phyloP scores from a whole-genome alignment of 495 filamentous ascomycete genomes.

The Poronia punctata region DNA sequence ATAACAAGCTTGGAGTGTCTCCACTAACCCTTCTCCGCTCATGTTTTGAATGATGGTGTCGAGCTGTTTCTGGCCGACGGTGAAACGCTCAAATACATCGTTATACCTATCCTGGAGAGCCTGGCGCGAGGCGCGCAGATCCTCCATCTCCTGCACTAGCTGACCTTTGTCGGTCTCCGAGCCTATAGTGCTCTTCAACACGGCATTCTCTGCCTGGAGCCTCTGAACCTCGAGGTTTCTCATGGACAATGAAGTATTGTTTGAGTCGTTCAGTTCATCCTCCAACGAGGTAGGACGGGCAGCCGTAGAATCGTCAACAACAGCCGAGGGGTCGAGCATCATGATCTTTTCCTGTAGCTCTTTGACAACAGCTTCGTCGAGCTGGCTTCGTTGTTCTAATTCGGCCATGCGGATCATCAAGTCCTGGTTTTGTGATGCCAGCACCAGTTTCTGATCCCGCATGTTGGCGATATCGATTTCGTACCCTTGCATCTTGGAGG shows the following conservation, averaged over 20 bases:
- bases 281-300: slow-evolving; percentile 17
- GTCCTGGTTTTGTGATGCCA: slow-evolving; percentile 20
- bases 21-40: slow-evolving; percentile 44
- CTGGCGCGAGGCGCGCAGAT: slow-evolving; percentile 22
- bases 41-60: slow-evolving; percentile 39
- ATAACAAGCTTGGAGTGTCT: slow-evolving; percentile 24
- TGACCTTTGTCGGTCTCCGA: slow-evolving; percentile 43
- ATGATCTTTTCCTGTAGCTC: slow-evolving; percentile 27
- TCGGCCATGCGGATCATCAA: slow-evolving; percentile 17
- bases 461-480: slow-evolving; percentile 26
- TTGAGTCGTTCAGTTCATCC: slow-evolving; percentile 29
- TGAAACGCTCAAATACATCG: slow-evolving; percentile 43
- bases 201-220: slow-evolving; percentile 46
- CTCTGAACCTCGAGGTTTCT: slow-evolving; percentile 39
- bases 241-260: slow-evolving; percentile 19
- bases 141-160: slow-evolving; percentile 43
- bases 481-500: slow-evolving; percentile 24
- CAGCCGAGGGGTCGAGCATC: slow-evolving; percentile 24
- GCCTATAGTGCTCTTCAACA: slow-evolving; percentile 42
- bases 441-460: slow-evolving; percentile 21
- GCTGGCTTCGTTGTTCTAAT: slow-evolving; percentile 21
- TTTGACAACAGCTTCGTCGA: slow-evolving; percentile 21
- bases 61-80: slow-evolving; percentile 44
- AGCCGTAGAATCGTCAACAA: slow-evolving; percentile 14
- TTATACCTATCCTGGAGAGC: slow-evolving; percentile 38